Base-by-base conservation (phyloP, 306 rosid species). In the Hylodesmum podocarpum region DNA sequence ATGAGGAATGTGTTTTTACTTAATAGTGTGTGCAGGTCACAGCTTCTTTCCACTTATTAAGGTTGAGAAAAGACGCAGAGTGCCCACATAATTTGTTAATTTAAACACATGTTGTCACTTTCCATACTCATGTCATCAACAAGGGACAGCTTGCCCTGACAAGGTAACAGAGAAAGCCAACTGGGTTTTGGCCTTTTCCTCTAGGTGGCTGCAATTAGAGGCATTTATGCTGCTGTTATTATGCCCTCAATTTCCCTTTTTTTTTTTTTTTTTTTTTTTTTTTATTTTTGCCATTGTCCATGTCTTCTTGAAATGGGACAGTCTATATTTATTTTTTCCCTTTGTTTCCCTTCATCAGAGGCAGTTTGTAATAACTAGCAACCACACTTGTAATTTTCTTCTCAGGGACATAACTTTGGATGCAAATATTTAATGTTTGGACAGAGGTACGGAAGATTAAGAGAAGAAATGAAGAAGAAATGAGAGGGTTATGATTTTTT, bases 141-240 rank as follows among this genome's bases (percentile, higher is more conserved):
- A 25, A 72, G 33, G 75, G 83, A 73, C 80, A 77, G 79, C 81
- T 81, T 69, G 50, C 37, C 57, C 83, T 72, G 78, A 53, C 68
- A 76, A 55, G 72, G 8, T 36, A 66, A 68, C 83, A 84, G 62
- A 55, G 77, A 78, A 50, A 74, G 81, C 83, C 83, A 84, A 81
- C 78, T 85, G 72, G 83, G 53, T 55, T 84, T 73, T 85, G 88
- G 83, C 83, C 31, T 62, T 81, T 77, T 25, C 53, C 70, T 53
- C 27, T 39, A 58, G 39, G 55, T 51, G 63, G 72, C 40, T 40
- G 47, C 37, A 66, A 62, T 61, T 74, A 68, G 53, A 70, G 31
- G 19, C 75, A 61, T 69, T 75, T 79, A 16, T 69, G 80, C 71
- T 57, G 58, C 70, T 73, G 54, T 31, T 77, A 70, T 62, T 9